Evolutionary conservation across 179 eudicot species (phyloP).

Genomic region (Beta macrorhiza): DNA sequence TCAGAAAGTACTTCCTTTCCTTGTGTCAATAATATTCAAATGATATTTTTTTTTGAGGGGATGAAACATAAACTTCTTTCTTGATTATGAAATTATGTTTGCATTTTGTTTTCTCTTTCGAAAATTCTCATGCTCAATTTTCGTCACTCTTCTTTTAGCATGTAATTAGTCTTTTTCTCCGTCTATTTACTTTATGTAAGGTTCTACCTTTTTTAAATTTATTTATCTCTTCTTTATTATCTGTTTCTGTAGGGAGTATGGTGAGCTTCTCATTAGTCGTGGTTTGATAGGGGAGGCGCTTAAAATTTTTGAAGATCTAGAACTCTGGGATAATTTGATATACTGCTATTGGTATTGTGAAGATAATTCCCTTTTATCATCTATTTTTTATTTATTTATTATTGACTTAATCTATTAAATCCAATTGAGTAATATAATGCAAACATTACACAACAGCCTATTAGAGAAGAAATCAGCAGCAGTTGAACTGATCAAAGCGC

Average conservation of each 20-base stretch:
- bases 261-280: conserved; percentile 75
- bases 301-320: conserved; percentile 80
- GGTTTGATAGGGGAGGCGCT: conserved; percentile 91
- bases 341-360: conserved; percentile 68
- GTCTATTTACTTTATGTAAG: background rate
- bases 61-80: background rate
- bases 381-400: background rate
- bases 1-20: conserved; percentile 61
- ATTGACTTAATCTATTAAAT: background rate
- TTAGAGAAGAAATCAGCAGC: conserved; percentile 90
- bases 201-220: background rate
- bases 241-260: conserved; percentile 60
- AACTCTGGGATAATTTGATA: conserved; percentile 93
- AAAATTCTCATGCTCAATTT: conserved; percentile 4
- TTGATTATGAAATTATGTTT: background rate
- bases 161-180: background rate
- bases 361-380: background rate
- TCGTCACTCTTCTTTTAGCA: background rate
- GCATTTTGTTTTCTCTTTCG: background rate
- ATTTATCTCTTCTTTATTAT: background rate
- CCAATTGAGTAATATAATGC: conserved; percentile 6
- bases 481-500: conserved; percentile 72
- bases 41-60: too few relatives aligned
- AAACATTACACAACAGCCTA: conserved; percentile 34
- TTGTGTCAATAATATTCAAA: conserved; percentile 4